phyloP scores from a whole-genome alignment of 768 basidiomycete species.

The Suillus brevipes region DNA sequence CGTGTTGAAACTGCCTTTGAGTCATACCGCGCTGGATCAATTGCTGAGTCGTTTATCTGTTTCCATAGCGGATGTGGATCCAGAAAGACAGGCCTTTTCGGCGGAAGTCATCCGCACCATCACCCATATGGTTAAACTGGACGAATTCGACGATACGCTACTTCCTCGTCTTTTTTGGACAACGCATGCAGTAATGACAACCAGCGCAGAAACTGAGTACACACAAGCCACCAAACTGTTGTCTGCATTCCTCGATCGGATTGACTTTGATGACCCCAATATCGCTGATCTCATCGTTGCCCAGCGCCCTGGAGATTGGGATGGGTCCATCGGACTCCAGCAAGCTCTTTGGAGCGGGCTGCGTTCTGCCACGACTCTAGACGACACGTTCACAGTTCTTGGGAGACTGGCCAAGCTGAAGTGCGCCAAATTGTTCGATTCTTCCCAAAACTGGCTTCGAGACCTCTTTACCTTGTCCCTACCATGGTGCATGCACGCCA shows the following conservation, averaged over 20 bases:
- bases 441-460: conserved; percentile 68
- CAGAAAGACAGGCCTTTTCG: conserved; percentile 79
- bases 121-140: conserved; percentile 54
- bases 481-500: conserved; percentile 87
- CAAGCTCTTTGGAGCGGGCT: conserved; percentile 72
- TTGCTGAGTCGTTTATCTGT: conserved; percentile 82
- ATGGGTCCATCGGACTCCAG: conserved; percentile 62
- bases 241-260: conserved; percentile 58
- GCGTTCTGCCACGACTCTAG: conserved; percentile 71
- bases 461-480: conserved; percentile 79
- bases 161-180: conserved; percentile 90
- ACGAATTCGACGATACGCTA: conserved; percentile 58
- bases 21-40: conserved; percentile 70
- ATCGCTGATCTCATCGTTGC: conserved; percentile 68
- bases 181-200: conserved; percentile 75
- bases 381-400: conserved; percentile 67
- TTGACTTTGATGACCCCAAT: conserved; percentile 71
- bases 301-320: conserved; percentile 74
- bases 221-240: conserved; percentile 64
- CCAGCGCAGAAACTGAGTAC: conserved; percentile 83
- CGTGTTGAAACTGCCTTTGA: conserved; percentile 70
- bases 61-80: conserved; percentile 75
- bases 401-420: conserved; percentile 59
- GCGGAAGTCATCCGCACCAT: conserved; percentile 81
- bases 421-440: conserved; percentile 68